A percentile compares a stretch with the other conserved stretches of the same genome.
phyloP scores from a whole-genome alignment of 2,329 filamentous ascomycete genomes.

The Trichothecium roseum region DNA sequence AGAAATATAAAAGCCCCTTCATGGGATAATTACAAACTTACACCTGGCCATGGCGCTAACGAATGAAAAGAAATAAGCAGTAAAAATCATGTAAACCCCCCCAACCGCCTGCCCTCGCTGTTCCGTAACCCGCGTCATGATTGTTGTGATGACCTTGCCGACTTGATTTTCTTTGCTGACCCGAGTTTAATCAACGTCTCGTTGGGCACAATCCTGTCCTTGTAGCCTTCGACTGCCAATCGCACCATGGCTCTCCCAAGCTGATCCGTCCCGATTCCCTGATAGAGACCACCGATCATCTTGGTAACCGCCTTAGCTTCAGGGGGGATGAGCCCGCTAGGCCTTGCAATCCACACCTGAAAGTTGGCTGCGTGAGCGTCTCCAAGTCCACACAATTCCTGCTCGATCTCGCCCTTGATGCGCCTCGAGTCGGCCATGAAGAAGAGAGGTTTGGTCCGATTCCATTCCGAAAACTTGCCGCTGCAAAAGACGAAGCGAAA shows the following conservation, averaged over 20 bases:
- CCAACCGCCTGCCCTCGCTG: too few relatives aligned
- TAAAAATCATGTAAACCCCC: too few relatives aligned
- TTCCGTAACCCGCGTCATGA: too few relatives aligned
- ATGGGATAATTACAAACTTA: too few relatives aligned
- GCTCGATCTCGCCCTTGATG: constrained; percentile 27
- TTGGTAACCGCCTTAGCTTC: constrained; percentile 12
- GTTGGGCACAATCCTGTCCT: constrained; percentile 23
- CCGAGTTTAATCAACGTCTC: constrained; percentile 5
- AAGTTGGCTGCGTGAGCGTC: constrained; percentile 16
- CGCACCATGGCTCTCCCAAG: constrained; percentile 24
- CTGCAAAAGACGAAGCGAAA: constrained; percentile 35
- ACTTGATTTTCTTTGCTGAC: too few relatives aligned
- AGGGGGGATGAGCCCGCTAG: constrained; percentile 17
- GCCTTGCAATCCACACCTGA: constrained; percentile 25
- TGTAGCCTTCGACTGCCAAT: constrained; percentile 24
- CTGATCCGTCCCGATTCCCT: constrained; percentile 21
- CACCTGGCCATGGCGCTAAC: too few relatives aligned
- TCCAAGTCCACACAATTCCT: constrained; percentile 25
- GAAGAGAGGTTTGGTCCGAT: constrained; percentile 21
- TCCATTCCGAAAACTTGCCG: constrained; percentile 21
- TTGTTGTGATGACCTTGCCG: too few relatives aligned
- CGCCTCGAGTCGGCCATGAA: constrained; percentile 25
- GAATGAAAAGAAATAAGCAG: too few relatives aligned
- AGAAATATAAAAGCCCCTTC: too few relatives aligned
- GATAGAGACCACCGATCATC: constrained; percentile 16